phyloP scores from a whole-genome alignment of 2,329 filamentous ascomycete genomes.

The Septoria petroselini region DNA sequence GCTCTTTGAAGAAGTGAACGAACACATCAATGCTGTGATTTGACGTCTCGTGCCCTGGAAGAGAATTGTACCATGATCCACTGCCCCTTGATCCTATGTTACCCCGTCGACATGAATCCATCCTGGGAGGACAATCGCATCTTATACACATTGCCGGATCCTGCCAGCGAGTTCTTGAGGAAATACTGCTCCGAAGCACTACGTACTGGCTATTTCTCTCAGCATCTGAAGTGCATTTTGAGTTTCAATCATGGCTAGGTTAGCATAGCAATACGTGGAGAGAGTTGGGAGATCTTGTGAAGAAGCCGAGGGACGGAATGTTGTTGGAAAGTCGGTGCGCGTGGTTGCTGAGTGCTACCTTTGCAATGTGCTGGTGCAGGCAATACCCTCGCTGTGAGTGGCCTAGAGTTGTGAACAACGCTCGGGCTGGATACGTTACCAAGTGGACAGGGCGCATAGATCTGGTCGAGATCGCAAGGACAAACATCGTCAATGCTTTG shows the following conservation, averaged over 20 bases:
- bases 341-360: not conserved
- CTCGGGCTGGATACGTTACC: too few species aligned
- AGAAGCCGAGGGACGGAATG: not conserved
- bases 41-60: too few species aligned
- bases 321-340: too few species aligned
- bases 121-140: too few species aligned
- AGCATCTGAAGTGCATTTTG: slow-evolving; percentile 9
- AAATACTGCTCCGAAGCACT: slow-evolving; percentile 3
- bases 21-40: too few species aligned
- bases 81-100: too few species aligned
- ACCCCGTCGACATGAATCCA: too few species aligned
- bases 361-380: slow-evolving; percentile 14
- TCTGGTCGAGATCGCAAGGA: not conserved
- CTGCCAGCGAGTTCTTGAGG: not conserved
- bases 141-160: slow-evolving; percentile 8
- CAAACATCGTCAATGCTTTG: too few species aligned
- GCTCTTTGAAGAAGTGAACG: too few species aligned
- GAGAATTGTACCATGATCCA: too few species aligned
- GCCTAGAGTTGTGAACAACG: slow-evolving; percentile 7
- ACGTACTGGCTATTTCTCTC: slow-evolving; percentile 5
- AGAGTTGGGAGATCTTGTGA: not conserved
- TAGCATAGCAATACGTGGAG: not conserved
- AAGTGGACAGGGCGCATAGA: too few species aligned
- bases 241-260: slow-evolving; percentile 12
- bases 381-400: slow-evolving; percentile 4